A percentile compares a stretch with the other conserved stretches of the same genome.
Evolutionary conservation across 2,329 filamentous ascomycete genomes (phyloP).

Genomic region (Tolypocladium tropicale): DNA sequence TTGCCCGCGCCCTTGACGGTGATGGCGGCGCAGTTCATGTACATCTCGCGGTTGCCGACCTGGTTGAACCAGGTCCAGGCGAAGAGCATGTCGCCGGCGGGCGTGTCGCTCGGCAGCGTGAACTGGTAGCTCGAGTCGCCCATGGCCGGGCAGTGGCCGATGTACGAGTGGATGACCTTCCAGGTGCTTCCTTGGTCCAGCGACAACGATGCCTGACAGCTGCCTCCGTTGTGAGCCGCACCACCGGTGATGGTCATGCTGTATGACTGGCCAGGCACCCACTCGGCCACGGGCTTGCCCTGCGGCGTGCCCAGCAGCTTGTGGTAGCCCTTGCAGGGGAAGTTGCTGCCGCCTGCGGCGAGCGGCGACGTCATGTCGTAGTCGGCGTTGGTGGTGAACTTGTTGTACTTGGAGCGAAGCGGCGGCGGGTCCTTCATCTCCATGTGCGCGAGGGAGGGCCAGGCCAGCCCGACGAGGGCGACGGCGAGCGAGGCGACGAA

Average conservation of each 20-base stretch:
- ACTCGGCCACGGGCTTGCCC: conserved; percentile 48
- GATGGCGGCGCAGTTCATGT: conserved; percentile 75
- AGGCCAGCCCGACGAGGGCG: conserved; percentile 29
- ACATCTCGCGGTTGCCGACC: conserved; percentile 71
- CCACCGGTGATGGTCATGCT: conserved; percentile 54
- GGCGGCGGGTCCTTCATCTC: conserved; percentile 43
- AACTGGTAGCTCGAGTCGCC: conserved; percentile 49
- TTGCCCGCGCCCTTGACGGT: conserved; percentile 38
- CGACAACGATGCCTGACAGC: conserved; percentile 65
- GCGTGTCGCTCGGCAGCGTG: conserved; percentile 52
- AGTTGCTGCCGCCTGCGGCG: conserved; percentile 48
- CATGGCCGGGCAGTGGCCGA: conserved; percentile 41
- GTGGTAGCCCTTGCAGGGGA: conserved; percentile 63
- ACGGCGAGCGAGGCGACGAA: conserved; percentile 22
- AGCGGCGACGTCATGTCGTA: conserved; percentile 66
- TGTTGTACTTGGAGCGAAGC: conserved; percentile 42
- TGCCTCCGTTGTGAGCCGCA: conserved; percentile 58
- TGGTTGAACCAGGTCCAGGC: conserved; percentile 74
- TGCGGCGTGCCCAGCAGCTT: conserved; percentile 34
- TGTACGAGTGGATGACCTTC: conserved; percentile 52
- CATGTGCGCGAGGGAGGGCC: conserved; percentile 43
- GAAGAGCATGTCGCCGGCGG: conserved; percentile 52
- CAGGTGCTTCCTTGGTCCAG: conserved; percentile 63
- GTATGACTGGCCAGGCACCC: conserved; percentile 50
- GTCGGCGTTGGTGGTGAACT: conserved; percentile 43